These are phyloP conservation scores for Lactarius quietus DNA, from an alignment of 768 basidiomycete species.

Conservation along the genomic window DNA sequence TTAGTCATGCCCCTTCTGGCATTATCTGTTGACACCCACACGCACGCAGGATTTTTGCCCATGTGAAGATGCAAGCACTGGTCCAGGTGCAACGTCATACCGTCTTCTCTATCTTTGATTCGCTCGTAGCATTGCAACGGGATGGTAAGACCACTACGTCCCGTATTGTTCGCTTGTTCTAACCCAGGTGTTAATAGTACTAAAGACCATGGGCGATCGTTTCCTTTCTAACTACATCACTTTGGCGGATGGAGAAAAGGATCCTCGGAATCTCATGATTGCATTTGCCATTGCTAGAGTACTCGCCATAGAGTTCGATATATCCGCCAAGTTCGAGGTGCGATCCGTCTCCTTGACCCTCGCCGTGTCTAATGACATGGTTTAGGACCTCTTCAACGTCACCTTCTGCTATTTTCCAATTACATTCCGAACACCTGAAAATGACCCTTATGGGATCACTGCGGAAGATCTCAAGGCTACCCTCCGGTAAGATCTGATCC, in stretches of 20 bases:
- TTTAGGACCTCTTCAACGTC: constrained; percentile 86
- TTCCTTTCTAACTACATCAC: constrained; percentile 74
- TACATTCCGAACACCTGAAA: constrained; percentile 89
- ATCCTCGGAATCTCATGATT: constrained; percentile 88
- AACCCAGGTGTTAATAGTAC: constrained; percentile 39
- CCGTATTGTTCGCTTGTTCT: not conserved
- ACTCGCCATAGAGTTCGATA: constrained; percentile 84
- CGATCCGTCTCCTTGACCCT: constrained; percentile 26
- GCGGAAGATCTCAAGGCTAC: constrained; percentile 76
- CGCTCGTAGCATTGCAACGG: constrained; percentile 66
- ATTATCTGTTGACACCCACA: not conserved
- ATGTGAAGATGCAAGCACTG: constrained; percentile 79
- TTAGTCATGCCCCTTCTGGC: constrained; percentile 38
- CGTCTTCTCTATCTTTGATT: constrained; percentile 80
- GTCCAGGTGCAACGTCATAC: constrained; percentile 78
- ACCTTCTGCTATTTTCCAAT: constrained; percentile 99
- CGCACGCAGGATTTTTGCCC: constrained; percentile 58
- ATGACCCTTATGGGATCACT: constrained; percentile 91
- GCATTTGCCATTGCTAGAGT: constrained; percentile 88
- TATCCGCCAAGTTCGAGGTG: constrained; percentile 73
- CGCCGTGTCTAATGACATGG: not conserved
- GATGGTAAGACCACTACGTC: constrained; percentile 36
- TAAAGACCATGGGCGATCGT: constrained; percentile 65
- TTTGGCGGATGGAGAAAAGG: constrained; percentile 95
- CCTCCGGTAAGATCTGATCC: constrained; percentile 48